A percentile compares a stretch with the other conserved stretches of the same genome.
Conservation (phyloP, 1,284 basidiomycete species). For the Boletus smithii region DNA sequence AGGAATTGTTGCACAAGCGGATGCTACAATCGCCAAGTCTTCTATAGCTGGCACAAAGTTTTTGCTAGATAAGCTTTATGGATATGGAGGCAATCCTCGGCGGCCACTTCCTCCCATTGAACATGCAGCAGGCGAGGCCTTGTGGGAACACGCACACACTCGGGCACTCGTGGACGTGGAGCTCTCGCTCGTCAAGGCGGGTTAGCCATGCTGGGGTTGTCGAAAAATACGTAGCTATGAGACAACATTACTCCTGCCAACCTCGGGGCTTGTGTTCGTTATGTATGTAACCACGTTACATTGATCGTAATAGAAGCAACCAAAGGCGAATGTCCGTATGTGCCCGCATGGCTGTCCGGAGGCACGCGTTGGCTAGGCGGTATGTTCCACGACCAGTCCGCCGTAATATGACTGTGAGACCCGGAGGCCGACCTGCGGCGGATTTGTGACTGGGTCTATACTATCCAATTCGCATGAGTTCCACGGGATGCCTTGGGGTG, state of each 20-base stretch:
- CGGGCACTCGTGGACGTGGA: slow-evolving; percentile 66
- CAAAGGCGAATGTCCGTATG: neutral
- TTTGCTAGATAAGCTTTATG: slow-evolving; percentile 68
- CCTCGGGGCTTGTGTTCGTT: neutral
- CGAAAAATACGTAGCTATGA: slow-evolving; percentile 1
- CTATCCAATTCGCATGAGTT: slow-evolving; percentile 4
- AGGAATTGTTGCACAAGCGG: slow-evolving; percentile 75
- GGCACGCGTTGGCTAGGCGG: neutral
- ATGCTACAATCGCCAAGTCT: slow-evolving; percentile 74
- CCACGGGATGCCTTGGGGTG: slow-evolving; percentile 15
- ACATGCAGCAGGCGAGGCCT: slow-evolving; percentile 47
- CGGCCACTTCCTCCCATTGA: slow-evolving; percentile 69
- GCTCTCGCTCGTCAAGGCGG: slow-evolving; percentile 48
- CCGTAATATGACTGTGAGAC: slow-evolving; percentile 20
- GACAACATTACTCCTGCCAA: too few species aligned
- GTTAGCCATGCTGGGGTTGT: slow-evolving; percentile 3
- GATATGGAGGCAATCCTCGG: slow-evolving; percentile 75
- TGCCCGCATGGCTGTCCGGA: neutral
- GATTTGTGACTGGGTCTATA: neutral
- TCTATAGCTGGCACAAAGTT: slow-evolving; percentile 84
- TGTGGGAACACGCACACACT: slow-evolving; percentile 72
- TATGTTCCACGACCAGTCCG: neutral
- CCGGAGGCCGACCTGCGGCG: slow-evolving; percentile 8
- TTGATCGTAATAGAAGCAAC: neutral
- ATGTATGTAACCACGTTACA: neutral